Evolutionary conservation across 192 early-diverging fungal genomes (phyloP).

Genomic region (Jimgerdemannia lactiflua): DNA sequence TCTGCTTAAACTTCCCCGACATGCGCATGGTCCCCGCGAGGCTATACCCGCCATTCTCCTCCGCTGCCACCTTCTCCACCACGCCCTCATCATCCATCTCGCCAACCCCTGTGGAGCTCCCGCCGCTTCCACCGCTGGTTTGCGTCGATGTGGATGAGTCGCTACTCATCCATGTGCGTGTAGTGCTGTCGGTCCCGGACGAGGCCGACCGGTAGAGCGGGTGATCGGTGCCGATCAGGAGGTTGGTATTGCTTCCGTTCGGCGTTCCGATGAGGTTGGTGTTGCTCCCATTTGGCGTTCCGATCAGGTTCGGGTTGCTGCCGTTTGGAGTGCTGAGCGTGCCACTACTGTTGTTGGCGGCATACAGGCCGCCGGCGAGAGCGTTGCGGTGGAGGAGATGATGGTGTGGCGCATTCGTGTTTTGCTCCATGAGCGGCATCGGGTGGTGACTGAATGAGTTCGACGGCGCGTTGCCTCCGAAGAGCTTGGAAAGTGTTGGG

Average conservation of each 20-base stretch:
- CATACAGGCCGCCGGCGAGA: too few relatives aligned
- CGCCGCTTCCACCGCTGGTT: not conserved
- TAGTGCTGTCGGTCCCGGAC: not conserved
- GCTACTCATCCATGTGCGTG: constrained; percentile 1
- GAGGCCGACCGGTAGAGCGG: not conserved
- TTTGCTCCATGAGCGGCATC: not conserved
- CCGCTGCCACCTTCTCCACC: not conserved
- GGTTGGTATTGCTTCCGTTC: too few relatives aligned
- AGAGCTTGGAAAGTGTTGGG: not conserved
- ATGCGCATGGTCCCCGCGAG: not conserved
- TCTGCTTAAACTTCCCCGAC: not conserved
- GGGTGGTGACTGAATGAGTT: not conserved
- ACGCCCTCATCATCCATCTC: not conserved
- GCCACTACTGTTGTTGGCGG: not conserved
- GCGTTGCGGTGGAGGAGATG: too few relatives aligned
- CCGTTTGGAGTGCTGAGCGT: not conserved
- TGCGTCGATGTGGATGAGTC: constrained; percentile 2
- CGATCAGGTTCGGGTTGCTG: not conserved
- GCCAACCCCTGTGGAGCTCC: not conserved
- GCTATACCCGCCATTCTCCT: not conserved
- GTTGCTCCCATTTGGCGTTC: too few relatives aligned
- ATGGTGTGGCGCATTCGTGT: not conserved
- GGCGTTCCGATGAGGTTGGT: too few relatives aligned
- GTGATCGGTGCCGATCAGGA: not conserved
- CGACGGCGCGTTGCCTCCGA: not conserved